Evolutionary conservation across 1,139 yeast species (phyloP).

Genomic region (Candida albicans): DNA sequence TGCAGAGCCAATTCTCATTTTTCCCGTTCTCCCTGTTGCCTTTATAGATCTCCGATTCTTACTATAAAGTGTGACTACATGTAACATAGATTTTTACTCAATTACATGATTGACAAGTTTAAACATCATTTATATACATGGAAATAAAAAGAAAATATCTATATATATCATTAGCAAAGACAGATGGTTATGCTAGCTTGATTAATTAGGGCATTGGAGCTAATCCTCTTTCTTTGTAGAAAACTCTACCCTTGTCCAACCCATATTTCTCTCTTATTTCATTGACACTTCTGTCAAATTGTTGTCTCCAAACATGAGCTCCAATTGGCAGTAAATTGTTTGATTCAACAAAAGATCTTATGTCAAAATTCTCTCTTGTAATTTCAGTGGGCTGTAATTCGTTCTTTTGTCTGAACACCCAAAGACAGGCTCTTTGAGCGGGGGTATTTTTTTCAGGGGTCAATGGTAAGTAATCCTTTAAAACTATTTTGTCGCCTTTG

Average conservation of each 20-base stretch:
- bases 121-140: too few relatives aligned
- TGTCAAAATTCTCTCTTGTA: slow-evolving; percentile 57
- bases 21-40: background rate
- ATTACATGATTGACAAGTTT: background rate
- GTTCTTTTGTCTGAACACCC: slow-evolving; percentile 79
- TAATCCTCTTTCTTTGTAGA: slow-evolving; percentile 50
- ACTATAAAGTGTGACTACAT: background rate
- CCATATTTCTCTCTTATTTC: slow-evolving; percentile 70
- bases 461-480: slow-evolving; percentile 75
- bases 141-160: too few relatives aligned
- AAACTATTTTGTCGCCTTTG: slow-evolving; percentile 40
- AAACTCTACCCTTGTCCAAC: slow-evolving; percentile 72
- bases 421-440: slow-evolving; percentile 78
- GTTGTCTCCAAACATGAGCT: slow-evolving; percentile 89
- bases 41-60: background rate
- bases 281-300: slow-evolving; percentile 75
- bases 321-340: slow-evolving; percentile 73
- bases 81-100: background rate
- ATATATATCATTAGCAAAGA: too few relatives aligned
- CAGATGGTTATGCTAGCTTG: background rate
- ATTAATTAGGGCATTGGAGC: slow-evolving; percentile 19
- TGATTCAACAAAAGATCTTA: slow-evolving; percentile 61
- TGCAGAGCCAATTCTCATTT: too few relatives aligned
- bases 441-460: slow-evolving; percentile 87
- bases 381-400: slow-evolving; percentile 14